Evolutionary conservation across 2,329 filamentous ascomycete genomes (phyloP), one percentile per base, ranked within the genome.

Genomic region (Colletotrichum navitas): DNA sequence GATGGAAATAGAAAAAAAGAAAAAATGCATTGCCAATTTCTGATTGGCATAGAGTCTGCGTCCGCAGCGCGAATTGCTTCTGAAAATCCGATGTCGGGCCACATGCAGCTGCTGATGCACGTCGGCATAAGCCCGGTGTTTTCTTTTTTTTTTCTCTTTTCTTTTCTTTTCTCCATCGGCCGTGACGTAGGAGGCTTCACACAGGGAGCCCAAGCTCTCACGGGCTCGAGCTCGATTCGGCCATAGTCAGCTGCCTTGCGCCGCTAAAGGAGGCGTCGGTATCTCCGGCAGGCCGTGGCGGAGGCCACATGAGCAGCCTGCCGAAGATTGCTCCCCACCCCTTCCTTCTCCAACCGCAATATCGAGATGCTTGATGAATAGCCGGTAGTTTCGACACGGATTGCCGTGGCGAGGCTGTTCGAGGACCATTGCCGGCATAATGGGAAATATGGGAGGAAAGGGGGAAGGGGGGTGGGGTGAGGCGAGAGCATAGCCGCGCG

Each of bases 241-340:
- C 10, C 1, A n/a, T 39, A 3, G 36, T 71, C 68, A 62, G 47
- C 68, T 62, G 63, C 55, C 47, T 51, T 41, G 39, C 39, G 18
- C 67, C 41, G 63, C 63, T 43, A 47, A 67, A 52, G 36, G 49
- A 45, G 64, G 34, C 34, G 47, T 67, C 63, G 63, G 64, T 43
- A 43, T 62, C 34, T 55, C 68, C 63, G 68, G 68, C 63, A 58
- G 34, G 3, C 51, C 49, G 41, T 29, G 41, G 58, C 43, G 52
- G 56, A 68, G 68, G 32, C 26, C 51, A 52, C 43, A 66, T 56
- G 56, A 51, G 51, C 39, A 12, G 41, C 29, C 49, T 32, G 32
- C 63, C 41, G 56, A 56, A 67, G 32, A 63, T 67, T 70, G 68
- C 39, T n/a, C n/a, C n/a, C n/a, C n/a, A n/a, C n/a, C 39, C 36